Base-by-base conservation (phyloP, 2,329 filamentous ascomycete species). In the Aspergillus fructus region DNA sequence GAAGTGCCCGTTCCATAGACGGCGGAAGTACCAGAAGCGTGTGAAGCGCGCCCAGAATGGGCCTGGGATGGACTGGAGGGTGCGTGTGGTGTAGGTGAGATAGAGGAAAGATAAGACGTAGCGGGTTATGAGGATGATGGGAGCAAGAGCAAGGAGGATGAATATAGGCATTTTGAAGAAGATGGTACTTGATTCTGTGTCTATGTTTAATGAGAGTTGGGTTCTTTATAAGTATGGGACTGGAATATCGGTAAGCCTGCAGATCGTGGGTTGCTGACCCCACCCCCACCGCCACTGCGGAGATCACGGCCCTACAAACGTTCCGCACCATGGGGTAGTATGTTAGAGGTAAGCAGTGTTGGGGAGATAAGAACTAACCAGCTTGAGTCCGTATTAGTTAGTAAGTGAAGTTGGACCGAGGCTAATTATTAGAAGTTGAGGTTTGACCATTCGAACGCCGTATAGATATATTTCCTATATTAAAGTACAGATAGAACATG, bases 21-120 rank as follows among this genome's bases (percentile, higher is more conserved):
- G 69, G 3, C 60, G 61, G 13, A 81, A 68, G 49, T 79, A 78
- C 76, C 79, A 82, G 1, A 78, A 62, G 2, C 73, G 68, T 3
- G 76, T 78, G 56, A 81, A 76, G 6, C 78, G 70, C 11, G 79
- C 71, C 39, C 71, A 66, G 43, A 79, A 74, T 0, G 79, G 80
- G 0, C 80, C 79, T 0, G 79, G 79, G 19, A 81, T 67, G 49
- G 54, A 56, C 33, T 23, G 23, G 33, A 64, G 54, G 5, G 56
- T 51, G 24, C 58, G 77, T 13, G 71, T 72, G 3, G 58, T 59
- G 42, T 70, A 49, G 37, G 64, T 61, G 37, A 53, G 58, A 33
- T 65, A 61, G 21, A 72, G 41, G 19, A 62, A 56, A 8, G 59
- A 24, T 12, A 69, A 19, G 11, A 68, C 13, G 12, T 60, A 58